Percentiles rank a stretch among this genome's conserved stretches.
Conservation (phyloP, 2,329 filamentous ascomycete species). For the Colletotrichum sp. region DNA sequence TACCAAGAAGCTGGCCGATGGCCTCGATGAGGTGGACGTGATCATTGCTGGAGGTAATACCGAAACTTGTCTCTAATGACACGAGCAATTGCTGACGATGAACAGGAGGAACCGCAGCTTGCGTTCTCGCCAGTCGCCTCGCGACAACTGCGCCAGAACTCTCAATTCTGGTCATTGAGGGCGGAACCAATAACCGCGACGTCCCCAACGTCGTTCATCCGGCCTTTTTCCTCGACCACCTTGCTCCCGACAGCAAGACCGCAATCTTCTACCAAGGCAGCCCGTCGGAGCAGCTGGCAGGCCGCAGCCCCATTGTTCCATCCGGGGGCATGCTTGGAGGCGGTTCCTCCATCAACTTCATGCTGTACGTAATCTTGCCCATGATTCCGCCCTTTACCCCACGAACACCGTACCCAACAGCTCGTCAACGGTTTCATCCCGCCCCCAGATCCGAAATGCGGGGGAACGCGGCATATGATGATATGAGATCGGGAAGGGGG, state of each 20-base stretch:
- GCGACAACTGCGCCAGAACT: conserved; percentile 52
- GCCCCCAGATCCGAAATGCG: neutral
- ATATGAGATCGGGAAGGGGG: neutral
- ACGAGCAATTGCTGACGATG: neutral
- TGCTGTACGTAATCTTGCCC: conserved; percentile 32
- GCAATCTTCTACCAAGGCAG: conserved; percentile 56
- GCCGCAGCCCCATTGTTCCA: conserved; percentile 43
- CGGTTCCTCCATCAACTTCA: conserved; percentile 52
- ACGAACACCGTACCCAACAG: neutral
- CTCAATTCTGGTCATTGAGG: conserved; percentile 57
- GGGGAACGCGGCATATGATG: neutral
- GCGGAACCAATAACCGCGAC: conserved; percentile 58
- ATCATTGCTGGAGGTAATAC: conserved; percentile 53
- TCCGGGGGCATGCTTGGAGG: conserved; percentile 55
- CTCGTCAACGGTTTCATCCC: neutral
- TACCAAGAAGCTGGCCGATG: conserved; percentile 29
- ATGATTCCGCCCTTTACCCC: neutral
- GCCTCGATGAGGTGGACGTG: conserved; percentile 51
- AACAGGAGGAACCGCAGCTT: conserved; percentile 51
- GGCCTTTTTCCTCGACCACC: conserved; percentile 58
- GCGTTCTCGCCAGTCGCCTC: conserved; percentile 53
- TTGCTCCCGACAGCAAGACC: conserved; percentile 74
- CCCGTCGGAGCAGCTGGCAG: conserved; percentile 46
- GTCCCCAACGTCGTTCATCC: conserved; percentile 53
- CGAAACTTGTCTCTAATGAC: neutral